A percentile compares a stretch with the other conserved stretches of the same genome.
Conservation (phyloP, 2,329 filamentous ascomycete species). For the Allantophomopsis lycopodina region DNA sequence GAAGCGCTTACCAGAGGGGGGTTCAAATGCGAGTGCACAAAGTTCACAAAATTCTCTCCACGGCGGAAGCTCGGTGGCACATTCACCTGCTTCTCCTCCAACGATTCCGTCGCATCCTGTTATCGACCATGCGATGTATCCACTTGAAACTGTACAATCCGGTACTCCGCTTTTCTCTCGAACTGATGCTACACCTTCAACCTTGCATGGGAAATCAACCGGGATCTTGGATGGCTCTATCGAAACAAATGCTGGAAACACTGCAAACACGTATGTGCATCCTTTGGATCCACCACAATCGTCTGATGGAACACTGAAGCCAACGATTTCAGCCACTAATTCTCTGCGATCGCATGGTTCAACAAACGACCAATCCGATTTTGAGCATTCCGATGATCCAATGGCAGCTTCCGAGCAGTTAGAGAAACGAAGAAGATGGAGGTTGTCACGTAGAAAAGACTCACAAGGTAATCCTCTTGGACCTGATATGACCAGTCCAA, state of each 20-base stretch:
- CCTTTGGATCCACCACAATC: conserved; percentile 10
- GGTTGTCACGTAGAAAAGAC: conserved; percentile 54
- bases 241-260: conserved; percentile 2
- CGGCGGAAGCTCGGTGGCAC: conserved; percentile 17
- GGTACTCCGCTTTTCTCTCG: conserved; percentile 7
- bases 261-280: conserved; percentile 6
- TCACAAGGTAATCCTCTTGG: conserved; percentile 25
- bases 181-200: conserved; percentile 11
- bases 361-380: conserved; percentile 70
- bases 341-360: conserved; percentile 54
- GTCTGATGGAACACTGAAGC: conserved; percentile 33
- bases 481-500: conserved; percentile 27
- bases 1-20: conserved; percentile 62
- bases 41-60: conserved; percentile 75
- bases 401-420: conserved; percentile 40
- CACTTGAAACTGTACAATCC: conserved; percentile 13
- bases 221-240: conserved; percentile 3
- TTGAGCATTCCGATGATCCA: conserved; percentile 57
- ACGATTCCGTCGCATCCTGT: conserved; percentile 16
- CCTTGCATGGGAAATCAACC: conserved; percentile 11
- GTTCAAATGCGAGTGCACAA: conserved; percentile 74
- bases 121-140: conserved; percentile 9
- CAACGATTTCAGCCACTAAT: conserved; percentile 58
- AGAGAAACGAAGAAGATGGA: conserved; percentile 58
- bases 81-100: conserved; percentile 16